Conservation (phyloP, 192 early-diverging fungal species). For the Spinellus fusiger region DNA sequence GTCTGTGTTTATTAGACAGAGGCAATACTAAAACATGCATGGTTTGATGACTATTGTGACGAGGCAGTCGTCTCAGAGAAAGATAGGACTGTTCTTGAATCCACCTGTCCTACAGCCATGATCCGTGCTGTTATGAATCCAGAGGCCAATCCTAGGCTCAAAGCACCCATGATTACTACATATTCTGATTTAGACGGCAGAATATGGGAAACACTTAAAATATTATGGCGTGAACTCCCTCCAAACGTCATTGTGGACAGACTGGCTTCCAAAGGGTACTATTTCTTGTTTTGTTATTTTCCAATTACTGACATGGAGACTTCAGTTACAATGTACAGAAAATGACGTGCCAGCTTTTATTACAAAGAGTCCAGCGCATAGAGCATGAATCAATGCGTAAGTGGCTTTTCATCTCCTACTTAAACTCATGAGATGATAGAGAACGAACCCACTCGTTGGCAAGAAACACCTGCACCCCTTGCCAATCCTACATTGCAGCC, state of each 20-base stretch:
- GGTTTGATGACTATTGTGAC: too few relatives aligned
- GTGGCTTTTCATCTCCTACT: not conserved
- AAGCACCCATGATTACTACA: not conserved
- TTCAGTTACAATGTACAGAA: slow-evolving; percentile 20
- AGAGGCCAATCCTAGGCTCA: not conserved
- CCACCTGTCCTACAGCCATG: not conserved
- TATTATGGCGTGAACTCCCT: slow-evolving; percentile 16
- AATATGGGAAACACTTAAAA: slow-evolving; percentile 23
- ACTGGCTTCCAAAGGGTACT: slow-evolving; percentile 12
- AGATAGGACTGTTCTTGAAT: not conserved
- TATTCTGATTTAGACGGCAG: slow-evolving; percentile 13
- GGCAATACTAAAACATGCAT: slow-evolving; percentile 19
- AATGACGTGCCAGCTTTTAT: slow-evolving; percentile 19
- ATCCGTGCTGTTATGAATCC: not conserved
- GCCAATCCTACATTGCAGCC: not conserved
- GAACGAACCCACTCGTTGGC: not conserved
- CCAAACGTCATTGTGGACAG: slow-evolving; percentile 6
- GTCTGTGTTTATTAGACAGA: too few relatives aligned
- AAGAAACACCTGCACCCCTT: not conserved
- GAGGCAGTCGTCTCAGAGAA: slow-evolving; percentile 1
- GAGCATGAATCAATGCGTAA: not conserved
- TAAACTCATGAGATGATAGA: not conserved
- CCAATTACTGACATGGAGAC: not conserved
- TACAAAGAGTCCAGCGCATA: slow-evolving; percentile 4
- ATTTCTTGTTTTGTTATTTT: not conserved